Conservation (phyloP, 1,284 basidiomycete genomes). For the Cystobasidium pallidum region DNA sequence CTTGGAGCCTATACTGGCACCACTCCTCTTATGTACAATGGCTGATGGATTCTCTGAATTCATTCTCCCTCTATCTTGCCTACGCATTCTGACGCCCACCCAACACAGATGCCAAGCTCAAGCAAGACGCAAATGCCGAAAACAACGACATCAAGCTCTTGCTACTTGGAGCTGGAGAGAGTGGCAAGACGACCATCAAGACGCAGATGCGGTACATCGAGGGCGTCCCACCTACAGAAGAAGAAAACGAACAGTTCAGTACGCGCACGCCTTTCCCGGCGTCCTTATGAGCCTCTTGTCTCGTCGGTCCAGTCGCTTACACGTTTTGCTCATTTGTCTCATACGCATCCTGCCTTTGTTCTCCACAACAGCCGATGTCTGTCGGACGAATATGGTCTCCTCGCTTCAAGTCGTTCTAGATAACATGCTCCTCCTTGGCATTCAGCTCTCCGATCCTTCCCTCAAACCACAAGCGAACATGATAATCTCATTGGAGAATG, state of each 20-base stretch:
- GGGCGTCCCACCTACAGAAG: constrained; percentile 21
- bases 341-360: neutral
- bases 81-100: neutral
- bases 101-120: constrained; percentile 17
- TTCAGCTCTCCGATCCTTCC: constrained; percentile 48
- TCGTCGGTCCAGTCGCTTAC: neutral
- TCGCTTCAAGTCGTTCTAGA: constrained; percentile 41
- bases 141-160: constrained; percentile 51
- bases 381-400: constrained; percentile 42
- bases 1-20: too few relatives aligned
- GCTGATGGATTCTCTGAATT: too few relatives aligned
- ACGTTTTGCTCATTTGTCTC: neutral
- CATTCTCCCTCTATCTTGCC: neutral
- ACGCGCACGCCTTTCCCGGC: neutral
- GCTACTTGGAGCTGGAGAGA: constrained; percentile 56
- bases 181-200: constrained; percentile 56
- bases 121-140: constrained; percentile 26
- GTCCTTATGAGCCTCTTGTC: neutral
- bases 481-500: constrained; percentile 54
- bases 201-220: constrained; percentile 61
- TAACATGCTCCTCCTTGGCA: constrained; percentile 51
- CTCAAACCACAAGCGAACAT: constrained; percentile 52
- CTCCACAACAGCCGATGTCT: constrained; percentile 29
- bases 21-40: too few relatives aligned
- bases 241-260: constrained; percentile 42